A percentile compares a stretch with the other conserved stretches of the same genome.
Conservation (phyloP, 2,329 filamentous ascomycete genomes). For the Westerdykella ornata region DNA sequence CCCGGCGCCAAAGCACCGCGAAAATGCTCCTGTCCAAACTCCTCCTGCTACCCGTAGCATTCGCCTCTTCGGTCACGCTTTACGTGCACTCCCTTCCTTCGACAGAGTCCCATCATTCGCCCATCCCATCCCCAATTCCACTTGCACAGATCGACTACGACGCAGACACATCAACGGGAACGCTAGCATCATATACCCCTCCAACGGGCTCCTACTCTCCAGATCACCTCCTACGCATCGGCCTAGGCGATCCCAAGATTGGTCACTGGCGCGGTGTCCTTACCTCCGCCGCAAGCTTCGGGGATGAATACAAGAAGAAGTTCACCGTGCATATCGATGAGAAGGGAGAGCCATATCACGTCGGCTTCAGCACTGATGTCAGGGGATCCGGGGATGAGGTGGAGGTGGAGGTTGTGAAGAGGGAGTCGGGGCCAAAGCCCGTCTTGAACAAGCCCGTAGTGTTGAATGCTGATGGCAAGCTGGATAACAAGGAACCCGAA, state of each 20-base stretch:
- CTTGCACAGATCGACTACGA: conserved; percentile 42
- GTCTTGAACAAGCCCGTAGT: conserved; percentile 49
- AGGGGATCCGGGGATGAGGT: conserved; percentile 32
- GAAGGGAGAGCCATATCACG: conserved; percentile 40
- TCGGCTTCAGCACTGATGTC: conserved; percentile 39
- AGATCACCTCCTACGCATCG: conserved; percentile 40
- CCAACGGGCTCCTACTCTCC: conserved; percentile 28
- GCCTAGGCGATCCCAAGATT: conserved; percentile 36
- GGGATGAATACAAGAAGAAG: conserved; percentile 38
- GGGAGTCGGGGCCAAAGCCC: conserved; percentile 37
- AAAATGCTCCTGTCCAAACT: conserved; percentile 35
- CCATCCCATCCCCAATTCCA: conserved; percentile 33
- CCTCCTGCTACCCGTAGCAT: conserved; percentile 33
- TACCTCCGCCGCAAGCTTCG: conserved; percentile 41
- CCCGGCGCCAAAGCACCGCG: conserved; percentile 2
- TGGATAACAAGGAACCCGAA: conserved; percentile 43
- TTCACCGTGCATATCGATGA: conserved; percentile 41
- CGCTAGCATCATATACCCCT: conserved; percentile 32
- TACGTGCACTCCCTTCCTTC: conserved; percentile 74
- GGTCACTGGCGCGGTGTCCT: conserved; percentile 42
- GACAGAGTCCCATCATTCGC: conserved; percentile 63
- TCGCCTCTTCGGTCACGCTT: conserved; percentile 35
- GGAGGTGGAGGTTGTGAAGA: conserved; percentile 39
- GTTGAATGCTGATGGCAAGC: conserved; percentile 50
- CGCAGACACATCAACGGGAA: conserved; percentile 31